Conservation (phyloP, 495 filamentous ascomycete genomes). For the Penicillium daleae region DNA sequence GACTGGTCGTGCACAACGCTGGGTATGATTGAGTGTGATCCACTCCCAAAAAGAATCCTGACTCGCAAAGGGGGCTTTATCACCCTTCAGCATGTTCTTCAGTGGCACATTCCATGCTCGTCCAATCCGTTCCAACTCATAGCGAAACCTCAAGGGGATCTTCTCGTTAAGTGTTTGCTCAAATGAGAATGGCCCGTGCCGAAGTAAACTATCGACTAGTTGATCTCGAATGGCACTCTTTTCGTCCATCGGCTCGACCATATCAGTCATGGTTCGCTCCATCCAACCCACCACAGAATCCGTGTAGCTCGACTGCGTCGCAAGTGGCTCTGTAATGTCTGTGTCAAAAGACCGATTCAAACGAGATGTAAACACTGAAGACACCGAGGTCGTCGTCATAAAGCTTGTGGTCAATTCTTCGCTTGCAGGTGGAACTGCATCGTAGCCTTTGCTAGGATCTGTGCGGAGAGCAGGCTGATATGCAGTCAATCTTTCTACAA, state of each 20-base stretch:
- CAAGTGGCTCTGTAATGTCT: slow-evolving; percentile 34
- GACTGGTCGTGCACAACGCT: slow-evolving; percentile 32
- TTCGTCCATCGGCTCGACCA: not conserved
- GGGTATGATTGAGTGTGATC: slow-evolving; percentile 32
- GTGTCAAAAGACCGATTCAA: slow-evolving; percentile 39
- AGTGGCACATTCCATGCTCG: slow-evolving; percentile 41
- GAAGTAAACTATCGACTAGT: slow-evolving; percentile 34
- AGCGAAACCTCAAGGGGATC: slow-evolving; percentile 47
- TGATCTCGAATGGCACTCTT: slow-evolving; percentile 23
- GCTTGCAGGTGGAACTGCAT: not conserved
- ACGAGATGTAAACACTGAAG: slow-evolving; percentile 25
- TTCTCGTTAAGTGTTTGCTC: slow-evolving; percentile 31
- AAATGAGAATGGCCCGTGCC: slow-evolving; percentile 40
- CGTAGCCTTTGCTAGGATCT: not conserved
- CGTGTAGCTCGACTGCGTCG: slow-evolving; percentile 36
- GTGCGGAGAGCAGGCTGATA: slow-evolving; percentile 16
- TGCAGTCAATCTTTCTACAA: slow-evolving; percentile 29
- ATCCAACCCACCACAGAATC: slow-evolving; percentile 35
- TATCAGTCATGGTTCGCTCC: slow-evolving; percentile 4
- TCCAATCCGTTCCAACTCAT: slow-evolving; percentile 49
- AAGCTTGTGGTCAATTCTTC: slow-evolving; percentile 36
- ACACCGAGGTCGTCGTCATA: slow-evolving; percentile 25
- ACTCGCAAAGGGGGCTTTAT: slow-evolving; percentile 28
- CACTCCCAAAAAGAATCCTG: slow-evolving; percentile 48
- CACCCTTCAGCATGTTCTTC: slow-evolving; percentile 33